A percentile compares a stretch with the other conserved stretches of the same genome.
Conservation (phyloP, 805 yeast species). For the Spathaspora girioi region DNA sequence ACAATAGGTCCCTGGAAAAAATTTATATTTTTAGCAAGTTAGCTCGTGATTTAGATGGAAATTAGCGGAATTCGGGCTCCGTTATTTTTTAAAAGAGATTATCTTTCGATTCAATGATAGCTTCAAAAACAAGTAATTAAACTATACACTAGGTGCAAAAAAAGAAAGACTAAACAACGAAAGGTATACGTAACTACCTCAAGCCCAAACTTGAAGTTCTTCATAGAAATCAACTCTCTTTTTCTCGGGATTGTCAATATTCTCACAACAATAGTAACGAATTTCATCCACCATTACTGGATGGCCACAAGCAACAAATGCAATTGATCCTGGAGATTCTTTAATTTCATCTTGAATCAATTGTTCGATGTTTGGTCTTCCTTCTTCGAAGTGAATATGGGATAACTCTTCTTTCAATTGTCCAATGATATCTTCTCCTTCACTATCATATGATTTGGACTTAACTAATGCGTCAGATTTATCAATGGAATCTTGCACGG, state of each 20-base stretch:
- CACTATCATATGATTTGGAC: not conserved
- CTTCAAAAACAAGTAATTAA: no score
- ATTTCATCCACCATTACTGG: constrained; percentile 54
- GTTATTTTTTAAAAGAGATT: not conserved
- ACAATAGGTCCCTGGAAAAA: not conserved
- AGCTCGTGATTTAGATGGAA: not conserved
- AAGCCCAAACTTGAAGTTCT: constrained; percentile 67
- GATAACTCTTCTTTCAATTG: constrained; percentile 15
- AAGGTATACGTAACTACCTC: not conserved
- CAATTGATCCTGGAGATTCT: constrained; percentile 40
- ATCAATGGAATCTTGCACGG: not conserved
- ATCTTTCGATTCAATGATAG: no score
- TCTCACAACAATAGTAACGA: constrained; percentile 43
- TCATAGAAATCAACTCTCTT: constrained; percentile 68
- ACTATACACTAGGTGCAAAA: not conserved
- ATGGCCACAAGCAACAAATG: constrained; percentile 65
- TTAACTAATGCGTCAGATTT: not conserved
- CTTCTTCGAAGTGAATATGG: constrained; percentile 36
- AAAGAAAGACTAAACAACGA: not conserved
- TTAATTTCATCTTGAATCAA: constrained; percentile 17
- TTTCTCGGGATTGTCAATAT: constrained; percentile 31
- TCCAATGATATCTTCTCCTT: constrained; percentile 10
- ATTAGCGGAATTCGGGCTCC: not conserved
- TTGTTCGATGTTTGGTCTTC: constrained; percentile 38
- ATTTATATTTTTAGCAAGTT: not conserved